Percentiles rank a stretch among this genome's conserved stretches.
Evolutionary conservation across 2,329 filamentous ascomycete species (phyloP).

Genomic region (Xylariaceae sp.): DNA sequence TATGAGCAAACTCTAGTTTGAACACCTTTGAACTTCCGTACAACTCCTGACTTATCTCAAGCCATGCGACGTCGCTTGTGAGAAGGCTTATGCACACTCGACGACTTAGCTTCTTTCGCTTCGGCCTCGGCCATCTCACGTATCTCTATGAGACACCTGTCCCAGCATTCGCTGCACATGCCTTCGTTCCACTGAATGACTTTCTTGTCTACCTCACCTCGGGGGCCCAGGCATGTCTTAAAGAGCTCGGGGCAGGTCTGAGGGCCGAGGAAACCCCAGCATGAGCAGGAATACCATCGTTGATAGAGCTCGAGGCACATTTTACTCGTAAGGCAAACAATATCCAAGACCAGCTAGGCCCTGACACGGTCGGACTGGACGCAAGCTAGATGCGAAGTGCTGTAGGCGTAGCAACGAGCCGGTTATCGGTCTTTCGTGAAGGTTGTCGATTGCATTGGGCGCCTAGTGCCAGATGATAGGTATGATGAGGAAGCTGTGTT

Average conservation of each 20-base stretch:
- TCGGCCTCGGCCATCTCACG: constrained; percentile 29
- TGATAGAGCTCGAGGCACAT: constrained; percentile 35
- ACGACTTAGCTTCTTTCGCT: constrained; percentile 9
- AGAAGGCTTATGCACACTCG: constrained; percentile 20
- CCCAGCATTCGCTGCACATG: constrained; percentile 34
- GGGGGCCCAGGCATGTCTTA: constrained; percentile 31
- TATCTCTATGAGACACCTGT: constrained; percentile 30
- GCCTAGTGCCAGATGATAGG: not conserved
- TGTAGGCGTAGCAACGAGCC: not conserved
- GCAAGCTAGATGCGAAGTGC: not conserved
- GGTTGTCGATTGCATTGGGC: not conserved
- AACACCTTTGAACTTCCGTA: not conserved
- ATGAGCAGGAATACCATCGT: constrained; percentile 31
- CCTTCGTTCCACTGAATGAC: constrained; percentile 32
- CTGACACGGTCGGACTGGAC: not conserved
- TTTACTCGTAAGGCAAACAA: not conserved
- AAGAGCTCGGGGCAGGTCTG: constrained; percentile 31
- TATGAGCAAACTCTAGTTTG: not conserved
- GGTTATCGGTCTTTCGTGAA: not conserved
- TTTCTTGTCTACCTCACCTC: constrained; percentile 32
- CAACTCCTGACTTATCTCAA: not conserved
- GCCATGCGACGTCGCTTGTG: constrained; percentile 1
- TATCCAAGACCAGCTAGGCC: not conserved
- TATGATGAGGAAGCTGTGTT: not conserved
- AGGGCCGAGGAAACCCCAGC: constrained; percentile 32